Conservation (phyloP, 768 basidiomycete genomes). For the Termitomyces titanicus region DNA sequence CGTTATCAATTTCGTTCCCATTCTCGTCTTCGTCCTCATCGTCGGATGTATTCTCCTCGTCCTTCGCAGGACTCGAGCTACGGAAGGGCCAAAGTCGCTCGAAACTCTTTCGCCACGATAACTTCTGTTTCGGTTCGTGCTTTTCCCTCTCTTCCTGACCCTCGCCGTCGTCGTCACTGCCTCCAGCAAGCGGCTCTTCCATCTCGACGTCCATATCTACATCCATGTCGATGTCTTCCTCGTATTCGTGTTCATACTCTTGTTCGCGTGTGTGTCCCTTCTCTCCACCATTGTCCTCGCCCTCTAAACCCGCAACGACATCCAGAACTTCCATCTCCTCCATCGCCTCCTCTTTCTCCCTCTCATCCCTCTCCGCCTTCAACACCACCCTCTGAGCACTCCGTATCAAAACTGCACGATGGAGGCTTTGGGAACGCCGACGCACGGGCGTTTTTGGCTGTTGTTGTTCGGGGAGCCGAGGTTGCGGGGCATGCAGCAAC, state of each 20-base stretch:
- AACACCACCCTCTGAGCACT: constrained; percentile 62
- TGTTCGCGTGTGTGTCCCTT: constrained; percentile 18
- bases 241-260: constrained; percentile 21
- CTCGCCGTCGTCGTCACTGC: constrained; percentile 2
- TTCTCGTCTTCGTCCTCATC: background rate
- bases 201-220: constrained; percentile 25
- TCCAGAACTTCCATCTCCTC: constrained; percentile 50
- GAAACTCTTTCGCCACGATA: constrained; percentile 41
- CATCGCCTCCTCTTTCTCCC: constrained; percentile 38
- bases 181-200: constrained; percentile 17
- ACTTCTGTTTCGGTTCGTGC: constrained; percentile 24
- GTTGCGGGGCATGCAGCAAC: constrained; percentile 14
- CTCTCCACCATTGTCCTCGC: constrained; percentile 13
- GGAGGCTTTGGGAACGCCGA: constrained; percentile 41
- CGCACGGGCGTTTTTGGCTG: constrained; percentile 33
- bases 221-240: constrained; percentile 16
- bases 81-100: constrained; percentile 41
- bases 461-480: constrained; percentile 8
- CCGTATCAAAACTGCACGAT: constrained; percentile 67
- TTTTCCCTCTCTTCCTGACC: constrained; percentile 18
- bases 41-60: constrained; percentile 13
- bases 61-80: constrained; percentile 18
- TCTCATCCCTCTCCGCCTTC: constrained; percentile 43
- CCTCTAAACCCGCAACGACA: constrained; percentile 31
- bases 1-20: constrained; percentile 13